Conservation (phyloP, 2,329 filamentous ascomycete genomes). For the Calonectria pauciramosa region DNA sequence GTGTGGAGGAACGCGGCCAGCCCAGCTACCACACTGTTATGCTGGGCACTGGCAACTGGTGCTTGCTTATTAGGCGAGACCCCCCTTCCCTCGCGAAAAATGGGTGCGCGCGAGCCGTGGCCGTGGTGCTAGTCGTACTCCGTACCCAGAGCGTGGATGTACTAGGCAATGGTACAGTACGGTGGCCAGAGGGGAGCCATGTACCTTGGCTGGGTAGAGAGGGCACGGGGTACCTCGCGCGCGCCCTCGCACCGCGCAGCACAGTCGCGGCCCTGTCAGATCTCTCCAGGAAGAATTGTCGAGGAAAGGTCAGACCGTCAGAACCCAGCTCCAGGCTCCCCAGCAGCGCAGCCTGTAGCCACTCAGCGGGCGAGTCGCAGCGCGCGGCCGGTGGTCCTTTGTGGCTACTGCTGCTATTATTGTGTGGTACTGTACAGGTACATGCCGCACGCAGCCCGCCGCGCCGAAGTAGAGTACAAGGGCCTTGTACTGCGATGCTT, state of each 20-base stretch:
- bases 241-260: not conserved
- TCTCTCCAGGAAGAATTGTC: constrained; percentile 21
- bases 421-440: constrained; percentile 57
- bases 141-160: constrained; percentile 18
- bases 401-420: constrained; percentile 44
- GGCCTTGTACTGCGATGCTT: constrained; percentile 47
- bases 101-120: constrained; percentile 44
- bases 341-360: constrained; percentile 35
- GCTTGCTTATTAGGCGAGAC: constrained; percentile 45
- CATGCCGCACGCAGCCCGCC: constrained; percentile 47
- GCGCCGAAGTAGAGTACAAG: constrained; percentile 54
- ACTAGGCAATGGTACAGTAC: constrained; percentile 19
- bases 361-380: constrained; percentile 37
- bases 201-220: constrained; percentile 18
- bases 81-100: constrained; percentile 44
- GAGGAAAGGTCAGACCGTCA: constrained; percentile 35
- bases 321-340: constrained; percentile 37
- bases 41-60: constrained; percentile 44
- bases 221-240: constrained; percentile 20
- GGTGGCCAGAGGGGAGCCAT: constrained; percentile 19
- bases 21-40: constrained; percentile 47
- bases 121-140: constrained; percentile 31
- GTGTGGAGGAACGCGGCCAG: constrained; percentile 53
- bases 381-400: constrained; percentile 35
- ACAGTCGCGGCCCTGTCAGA: constrained; percentile 23